Conservation (phyloP, 208 protist genomes). For the Leishmania tarentolae region DNA sequence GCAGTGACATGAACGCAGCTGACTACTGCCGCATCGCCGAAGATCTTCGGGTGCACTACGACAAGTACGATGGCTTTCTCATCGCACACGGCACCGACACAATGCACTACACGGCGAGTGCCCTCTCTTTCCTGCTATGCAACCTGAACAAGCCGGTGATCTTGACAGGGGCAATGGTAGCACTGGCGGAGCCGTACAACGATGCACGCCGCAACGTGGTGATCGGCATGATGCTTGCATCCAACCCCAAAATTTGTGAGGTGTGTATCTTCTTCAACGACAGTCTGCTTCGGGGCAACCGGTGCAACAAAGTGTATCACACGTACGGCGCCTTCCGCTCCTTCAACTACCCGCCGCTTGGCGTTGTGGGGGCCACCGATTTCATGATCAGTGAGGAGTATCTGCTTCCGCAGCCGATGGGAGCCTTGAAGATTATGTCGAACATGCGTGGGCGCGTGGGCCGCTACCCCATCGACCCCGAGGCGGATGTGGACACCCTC, state of each 20-base stretch:
- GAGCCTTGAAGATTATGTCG: slow-evolving; percentile 52
- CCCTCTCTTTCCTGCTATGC: slow-evolving; percentile 96
- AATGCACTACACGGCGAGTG: slow-evolving; percentile 96
- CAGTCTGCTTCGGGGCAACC: slow-evolving; percentile 92
- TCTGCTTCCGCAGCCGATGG: slow-evolving; percentile 55
- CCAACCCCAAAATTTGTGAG: slow-evolving; percentile 85
- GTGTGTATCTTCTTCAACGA: slow-evolving; percentile 97
- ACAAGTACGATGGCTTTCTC: slow-evolving; percentile 97
- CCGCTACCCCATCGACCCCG: slow-evolving; percentile 50
- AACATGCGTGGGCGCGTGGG: slow-evolving; percentile 53
- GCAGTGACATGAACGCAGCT: slow-evolving; percentile 74
- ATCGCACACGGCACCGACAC: slow-evolving; percentile 97
- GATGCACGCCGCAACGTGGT: slow-evolving; percentile 90
- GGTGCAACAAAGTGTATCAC: slow-evolving; percentile 87
- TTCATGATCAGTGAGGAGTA: slow-evolving; percentile 54
- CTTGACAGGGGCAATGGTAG: slow-evolving; percentile 95
- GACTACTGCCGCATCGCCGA: slow-evolving; percentile 84
- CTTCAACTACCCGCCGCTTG: slow-evolving; percentile 90
- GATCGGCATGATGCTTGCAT: slow-evolving; percentile 87
- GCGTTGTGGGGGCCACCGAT: slow-evolving; percentile 72
- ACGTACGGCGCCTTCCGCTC: slow-evolving; percentile 90
- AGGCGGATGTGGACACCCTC: slow-evolving; percentile 49
- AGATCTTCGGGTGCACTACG: slow-evolving; percentile 76
- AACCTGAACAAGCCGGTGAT: slow-evolving; percentile 97
- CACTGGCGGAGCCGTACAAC: slow-evolving; percentile 87